These are phyloP conservation scores for Amphirosellinia nigrospora DNA, from an alignment of 495 filamentous ascomycete species.

Conservation along the genomic window DNA sequence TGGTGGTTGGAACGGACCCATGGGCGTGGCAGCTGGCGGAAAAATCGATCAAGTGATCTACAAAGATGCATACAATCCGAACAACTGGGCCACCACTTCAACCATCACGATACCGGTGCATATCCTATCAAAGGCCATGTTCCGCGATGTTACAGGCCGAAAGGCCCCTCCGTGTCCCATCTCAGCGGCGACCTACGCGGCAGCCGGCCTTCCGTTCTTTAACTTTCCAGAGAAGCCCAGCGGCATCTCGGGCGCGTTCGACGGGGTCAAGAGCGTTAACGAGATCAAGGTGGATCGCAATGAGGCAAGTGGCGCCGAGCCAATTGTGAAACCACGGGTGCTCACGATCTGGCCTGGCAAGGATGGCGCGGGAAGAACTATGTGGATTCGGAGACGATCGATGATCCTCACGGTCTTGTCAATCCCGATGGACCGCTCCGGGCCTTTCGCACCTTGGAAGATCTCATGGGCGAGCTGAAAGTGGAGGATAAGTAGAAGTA, in stretches of 20 bases:
- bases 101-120: constrained; percentile 50
- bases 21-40: constrained; percentile 47
- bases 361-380: not conserved
- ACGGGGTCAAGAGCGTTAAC: constrained; percentile 32
- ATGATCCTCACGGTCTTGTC: constrained; percentile 24
- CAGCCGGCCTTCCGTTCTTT: constrained; percentile 45
- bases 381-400: constrained; percentile 10
- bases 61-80: constrained; percentile 28
- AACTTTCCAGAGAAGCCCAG: constrained; percentile 38
- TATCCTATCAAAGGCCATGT: constrained; percentile 44
- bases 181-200: constrained; percentile 41
- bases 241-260: constrained; percentile 28
- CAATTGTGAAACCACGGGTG: constrained; percentile 8
- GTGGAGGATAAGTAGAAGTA: not conserved
- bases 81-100: constrained; percentile 42
- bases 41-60: constrained; percentile 43
- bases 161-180: constrained; percentile 44
- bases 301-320: constrained; percentile 8
- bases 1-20: constrained; percentile 16
- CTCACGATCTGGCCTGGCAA: constrained; percentile 6
- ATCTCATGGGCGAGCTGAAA: constrained; percentile 23
- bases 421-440: constrained; percentile 25
- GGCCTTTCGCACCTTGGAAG: constrained; percentile 23
- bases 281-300: constrained; percentile 30
- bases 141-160: constrained; percentile 44